phyloP scores from a whole-genome alignment of 129 eudicot species.

The Lactuca sativa region DNA sequence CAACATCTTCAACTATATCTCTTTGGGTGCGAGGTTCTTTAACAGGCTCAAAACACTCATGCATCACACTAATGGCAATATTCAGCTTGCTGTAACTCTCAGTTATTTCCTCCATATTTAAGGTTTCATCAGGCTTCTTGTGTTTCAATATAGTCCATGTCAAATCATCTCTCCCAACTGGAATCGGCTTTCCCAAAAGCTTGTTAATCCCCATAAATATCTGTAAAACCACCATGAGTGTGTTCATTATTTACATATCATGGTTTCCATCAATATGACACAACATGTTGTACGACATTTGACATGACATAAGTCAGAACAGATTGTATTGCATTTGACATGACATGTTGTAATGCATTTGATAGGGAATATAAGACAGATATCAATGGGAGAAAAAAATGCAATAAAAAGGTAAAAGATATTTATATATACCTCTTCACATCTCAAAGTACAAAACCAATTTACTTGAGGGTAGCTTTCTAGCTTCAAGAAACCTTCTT shows the following conservation, averaged over 20 bases:
- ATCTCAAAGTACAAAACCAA: constrained; percentile 76
- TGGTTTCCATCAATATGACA: neutral
- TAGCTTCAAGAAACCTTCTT: constrained; percentile 35
- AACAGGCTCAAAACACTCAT: constrained; percentile 91
- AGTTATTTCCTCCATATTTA: constrained; percentile 34
- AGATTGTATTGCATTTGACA: no score
- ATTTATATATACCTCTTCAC: constrained; percentile 63
- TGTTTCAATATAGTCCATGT: constrained; percentile 77
- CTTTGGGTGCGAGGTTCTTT: constrained; percentile 73
- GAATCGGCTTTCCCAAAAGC: constrained; percentile 64
- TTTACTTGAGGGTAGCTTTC: constrained; percentile 39
- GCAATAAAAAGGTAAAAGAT: neutral
- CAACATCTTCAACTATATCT: constrained; percentile 86
- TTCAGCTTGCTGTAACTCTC: constrained; percentile 72
- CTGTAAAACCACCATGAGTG: constrained; percentile 37
- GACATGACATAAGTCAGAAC: no score
- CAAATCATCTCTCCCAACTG: constrained; percentile 58
- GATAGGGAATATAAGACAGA: neutral
- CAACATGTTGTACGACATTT: neutral
- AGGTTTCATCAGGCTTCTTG: constrained; percentile 34
- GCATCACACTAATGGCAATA: constrained; percentile 83
- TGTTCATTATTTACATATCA: neutral
- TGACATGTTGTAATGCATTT: neutral
- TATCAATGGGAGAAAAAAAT: no score
- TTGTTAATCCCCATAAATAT: constrained; percentile 54